Evolutionary conservation across 2,329 filamentous ascomycete genomes (phyloP).

Genomic region (Cladosporium sphaerospermum): DNA sequence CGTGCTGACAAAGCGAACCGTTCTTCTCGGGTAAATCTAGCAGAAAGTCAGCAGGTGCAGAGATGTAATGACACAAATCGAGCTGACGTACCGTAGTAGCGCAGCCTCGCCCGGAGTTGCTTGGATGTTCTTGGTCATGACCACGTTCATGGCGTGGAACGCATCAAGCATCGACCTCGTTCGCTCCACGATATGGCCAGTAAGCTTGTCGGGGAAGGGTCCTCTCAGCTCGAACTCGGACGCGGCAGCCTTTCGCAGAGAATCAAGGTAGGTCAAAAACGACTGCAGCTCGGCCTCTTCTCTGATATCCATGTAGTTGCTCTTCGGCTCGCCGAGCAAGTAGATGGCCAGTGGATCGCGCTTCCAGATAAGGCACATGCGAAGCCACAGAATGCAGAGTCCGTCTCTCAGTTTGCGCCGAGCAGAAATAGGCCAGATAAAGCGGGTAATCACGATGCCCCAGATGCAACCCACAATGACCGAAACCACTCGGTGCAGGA

Average conservation of each 20-base stretch:
- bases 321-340: constrained; percentile 32
- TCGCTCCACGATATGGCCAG: constrained; percentile 67
- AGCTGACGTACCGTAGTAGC: constrained; percentile 48
- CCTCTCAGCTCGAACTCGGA: constrained; percentile 84
- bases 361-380: constrained; percentile 95
- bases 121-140: constrained; percentile 72
- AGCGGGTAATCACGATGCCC: constrained; percentile 81
- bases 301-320: constrained; percentile 71
- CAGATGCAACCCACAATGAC: constrained; percentile 84
- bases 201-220: constrained; percentile 72
- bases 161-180: constrained; percentile 83
- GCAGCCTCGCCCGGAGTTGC: constrained; percentile 75
- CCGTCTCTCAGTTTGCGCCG: constrained; percentile 83
- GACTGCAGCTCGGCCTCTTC: constrained; percentile 84
- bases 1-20: constrained; percentile 74
- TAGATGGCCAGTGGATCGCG: constrained; percentile 77
- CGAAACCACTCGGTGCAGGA: constrained; percentile 77
- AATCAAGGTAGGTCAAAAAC: constrained; percentile 67
- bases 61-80: background rate
- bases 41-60: background rate
- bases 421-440: constrained; percentile 92
- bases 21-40: constrained; percentile 67
- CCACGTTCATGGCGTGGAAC: constrained; percentile 93
- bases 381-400: constrained; percentile 82
- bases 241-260: constrained; percentile 64